Percentiles rank a stretch among this genome's conserved stretches.
Evolutionary conservation across 1,284 basidiomycete genomes (phyloP).

Genomic region (Hortiboletus rubellus): DNA sequence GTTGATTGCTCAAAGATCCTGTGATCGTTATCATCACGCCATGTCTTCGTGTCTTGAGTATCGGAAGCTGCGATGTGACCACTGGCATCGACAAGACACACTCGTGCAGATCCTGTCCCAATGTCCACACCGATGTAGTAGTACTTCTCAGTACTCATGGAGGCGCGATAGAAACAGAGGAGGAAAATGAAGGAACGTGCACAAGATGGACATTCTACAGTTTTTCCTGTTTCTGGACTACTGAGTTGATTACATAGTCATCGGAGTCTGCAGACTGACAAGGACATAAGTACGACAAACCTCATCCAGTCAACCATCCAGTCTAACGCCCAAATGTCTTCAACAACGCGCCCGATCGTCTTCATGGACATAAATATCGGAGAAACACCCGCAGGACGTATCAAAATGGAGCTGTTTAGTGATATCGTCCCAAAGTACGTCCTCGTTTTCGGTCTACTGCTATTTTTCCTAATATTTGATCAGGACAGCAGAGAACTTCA

Average conservation of each 20-base stretch:
- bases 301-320: not conserved
- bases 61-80: constrained; percentile 81
- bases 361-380: constrained; percentile 98
- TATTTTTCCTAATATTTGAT: constrained; percentile 3
- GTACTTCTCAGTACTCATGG: constrained; percentile 30
- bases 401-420: constrained; percentile 95
- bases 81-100: constrained; percentile 74
- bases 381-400: constrained; percentile 88
- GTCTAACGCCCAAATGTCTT: constrained; percentile 25
- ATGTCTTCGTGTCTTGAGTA: constrained; percentile 80
- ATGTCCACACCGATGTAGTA: constrained; percentile 76
- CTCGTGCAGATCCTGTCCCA: constrained; percentile 93
- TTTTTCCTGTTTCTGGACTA: not conserved
- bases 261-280: not conserved
- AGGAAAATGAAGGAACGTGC: constrained; percentile 1
- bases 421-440: constrained; percentile 87
- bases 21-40: constrained; percentile 81
- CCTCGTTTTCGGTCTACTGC: not conserved
- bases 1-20: constrained; percentile 96
- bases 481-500: constrained; percentile 96
- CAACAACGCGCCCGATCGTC: constrained; percentile 73
- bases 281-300: not conserved
- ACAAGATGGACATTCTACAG: constrained; percentile 15
- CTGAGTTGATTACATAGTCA: not conserved
- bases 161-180: not conserved